phyloP scores from a whole-genome alignment of 768 basidiomycete genomes.

The Omphalotus guepiniiformis region DNA sequence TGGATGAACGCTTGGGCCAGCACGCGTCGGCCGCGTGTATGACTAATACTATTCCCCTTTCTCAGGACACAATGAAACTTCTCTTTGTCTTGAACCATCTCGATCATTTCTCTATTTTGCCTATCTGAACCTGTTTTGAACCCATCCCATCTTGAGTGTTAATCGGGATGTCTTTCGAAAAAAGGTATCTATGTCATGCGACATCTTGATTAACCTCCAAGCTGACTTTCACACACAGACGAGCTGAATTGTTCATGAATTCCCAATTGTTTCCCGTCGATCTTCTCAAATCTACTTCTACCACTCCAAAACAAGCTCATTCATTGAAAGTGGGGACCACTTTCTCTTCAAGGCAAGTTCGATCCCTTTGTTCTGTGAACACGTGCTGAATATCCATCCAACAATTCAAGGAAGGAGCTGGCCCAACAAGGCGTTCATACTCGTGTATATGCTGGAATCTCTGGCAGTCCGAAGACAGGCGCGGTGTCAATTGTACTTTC shows the following conservation, averaged over 20 bases:
- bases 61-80: too few relatives aligned
- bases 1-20: too few relatives aligned
- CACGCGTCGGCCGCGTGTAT: too few relatives aligned
- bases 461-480: constrained; percentile 23
- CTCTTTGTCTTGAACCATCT: neutral
- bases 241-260: constrained; percentile 17
- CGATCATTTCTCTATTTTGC: neutral
- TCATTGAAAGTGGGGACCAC: constrained; percentile 18
- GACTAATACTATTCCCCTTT: too few relatives aligned
- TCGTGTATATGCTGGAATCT: constrained; percentile 30
- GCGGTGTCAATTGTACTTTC: constrained; percentile 39
- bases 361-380: neutral
- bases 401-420: constrained; percentile 23
- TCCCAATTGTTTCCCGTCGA: too few relatives aligned
- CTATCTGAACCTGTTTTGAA: too few relatives aligned
- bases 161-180: neutral
- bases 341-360: constrained; percentile 19
- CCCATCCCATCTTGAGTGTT: too few relatives aligned
- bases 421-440: constrained; percentile 23
- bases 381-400: neutral
- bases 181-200: neutral
- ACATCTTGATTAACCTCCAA: neutral
- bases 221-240: too few relatives aligned
- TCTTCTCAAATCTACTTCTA: constrained; percentile 22
- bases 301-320: constrained; percentile 18